These are phyloP conservation scores for Pyrus pyrifolia DNA, from an alignment of 306 rosid species.

Conservation along the genomic window DNA sequence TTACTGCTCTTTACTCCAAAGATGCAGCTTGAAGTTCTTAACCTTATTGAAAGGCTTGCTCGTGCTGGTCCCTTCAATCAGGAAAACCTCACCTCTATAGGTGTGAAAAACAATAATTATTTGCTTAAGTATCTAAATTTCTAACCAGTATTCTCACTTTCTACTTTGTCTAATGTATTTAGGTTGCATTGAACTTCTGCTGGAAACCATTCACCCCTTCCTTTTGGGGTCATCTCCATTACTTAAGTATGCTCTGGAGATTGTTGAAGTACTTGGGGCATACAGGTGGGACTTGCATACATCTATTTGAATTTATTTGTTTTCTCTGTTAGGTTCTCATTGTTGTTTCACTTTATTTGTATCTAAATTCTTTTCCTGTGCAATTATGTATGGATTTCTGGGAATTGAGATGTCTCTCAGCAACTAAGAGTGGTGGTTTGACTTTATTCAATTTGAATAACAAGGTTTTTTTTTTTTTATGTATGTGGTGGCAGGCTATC, in stretches of 20 bases:
- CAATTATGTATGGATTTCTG: constrained; percentile 17
- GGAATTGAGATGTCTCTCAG: not conserved
- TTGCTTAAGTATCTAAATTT: constrained; percentile 11
- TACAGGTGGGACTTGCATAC: constrained; percentile 54
- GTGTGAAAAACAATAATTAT: constrained; percentile 38
- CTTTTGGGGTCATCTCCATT: constrained; percentile 79
- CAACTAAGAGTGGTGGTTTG: not conserved
- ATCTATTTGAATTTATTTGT: constrained; percentile 9
- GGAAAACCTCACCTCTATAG: constrained; percentile 86
- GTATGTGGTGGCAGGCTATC: constrained; percentile 58
- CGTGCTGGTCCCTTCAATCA: constrained; percentile 78
- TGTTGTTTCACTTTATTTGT: not conserved
- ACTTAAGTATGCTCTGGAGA: constrained; percentile 72
- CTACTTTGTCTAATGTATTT: constrained; percentile 13
- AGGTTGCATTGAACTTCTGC: constrained; percentile 92
- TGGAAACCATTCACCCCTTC: constrained; percentile 90
- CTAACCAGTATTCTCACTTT: constrained; percentile 10
- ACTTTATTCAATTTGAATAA: constrained; percentile 4
- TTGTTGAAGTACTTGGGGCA: constrained; percentile 92
- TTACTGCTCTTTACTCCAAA: constrained; percentile 80
- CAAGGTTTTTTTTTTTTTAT: not conserved
- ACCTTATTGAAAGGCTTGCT: constrained; percentile 71
- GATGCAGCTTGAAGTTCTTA: constrained; percentile 77
- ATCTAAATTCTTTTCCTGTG: not conserved
- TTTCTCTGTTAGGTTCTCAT: constrained; percentile 11